Evolutionary conservation across 1,139 yeast genomes (phyloP).

Genomic region (Scheffersomyces stambukii): DNA sequence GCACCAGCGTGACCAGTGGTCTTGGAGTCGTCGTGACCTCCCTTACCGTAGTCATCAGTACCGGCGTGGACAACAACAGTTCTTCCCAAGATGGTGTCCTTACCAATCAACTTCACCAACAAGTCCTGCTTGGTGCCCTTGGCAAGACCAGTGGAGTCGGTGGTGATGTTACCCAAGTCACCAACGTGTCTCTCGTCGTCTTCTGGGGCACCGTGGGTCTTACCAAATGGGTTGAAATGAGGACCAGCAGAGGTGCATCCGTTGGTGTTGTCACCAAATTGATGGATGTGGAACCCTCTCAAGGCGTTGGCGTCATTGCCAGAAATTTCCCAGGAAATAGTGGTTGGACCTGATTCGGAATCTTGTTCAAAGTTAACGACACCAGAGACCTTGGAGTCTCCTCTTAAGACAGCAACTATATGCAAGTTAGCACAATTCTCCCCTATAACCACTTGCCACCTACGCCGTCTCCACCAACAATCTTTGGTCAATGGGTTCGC

Average conservation of each 20-base stretch:
- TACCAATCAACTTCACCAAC: constrained; percentile 77
- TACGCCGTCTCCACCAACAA: too few relatives aligned
- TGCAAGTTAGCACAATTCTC: constrained; percentile 1
- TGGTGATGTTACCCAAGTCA: constrained; percentile 89
- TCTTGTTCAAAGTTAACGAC: constrained; percentile 81
- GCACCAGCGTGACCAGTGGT: constrained; percentile 99
- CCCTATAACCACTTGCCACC: too few relatives aligned
- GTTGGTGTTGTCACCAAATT: constrained; percentile 97
- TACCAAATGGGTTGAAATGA: constrained; percentile 91
- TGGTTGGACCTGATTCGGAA: constrained; percentile 75
- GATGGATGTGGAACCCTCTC: constrained; percentile 97
- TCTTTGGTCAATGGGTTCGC: not conserved
- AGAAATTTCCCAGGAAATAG: constrained; percentile 77
- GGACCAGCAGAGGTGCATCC: constrained; percentile 99
- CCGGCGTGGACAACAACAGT: constrained; percentile 96
- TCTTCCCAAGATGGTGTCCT: constrained; percentile 86
- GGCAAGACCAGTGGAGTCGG: constrained; percentile 85
- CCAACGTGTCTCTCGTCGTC: constrained; percentile 93
- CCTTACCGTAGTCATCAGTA: constrained; percentile 93
- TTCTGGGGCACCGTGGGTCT: constrained; percentile 92
- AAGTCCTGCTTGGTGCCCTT: constrained; percentile 80
- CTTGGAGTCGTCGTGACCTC: constrained; percentile 89
- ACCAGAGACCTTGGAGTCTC: constrained; percentile 88
- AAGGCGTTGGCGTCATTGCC: constrained; percentile 85
- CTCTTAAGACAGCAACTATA: constrained; percentile 93